Conservation (phyloP, 768 basidiomycete genomes). For the Ephemerocybe angulata region DNA sequence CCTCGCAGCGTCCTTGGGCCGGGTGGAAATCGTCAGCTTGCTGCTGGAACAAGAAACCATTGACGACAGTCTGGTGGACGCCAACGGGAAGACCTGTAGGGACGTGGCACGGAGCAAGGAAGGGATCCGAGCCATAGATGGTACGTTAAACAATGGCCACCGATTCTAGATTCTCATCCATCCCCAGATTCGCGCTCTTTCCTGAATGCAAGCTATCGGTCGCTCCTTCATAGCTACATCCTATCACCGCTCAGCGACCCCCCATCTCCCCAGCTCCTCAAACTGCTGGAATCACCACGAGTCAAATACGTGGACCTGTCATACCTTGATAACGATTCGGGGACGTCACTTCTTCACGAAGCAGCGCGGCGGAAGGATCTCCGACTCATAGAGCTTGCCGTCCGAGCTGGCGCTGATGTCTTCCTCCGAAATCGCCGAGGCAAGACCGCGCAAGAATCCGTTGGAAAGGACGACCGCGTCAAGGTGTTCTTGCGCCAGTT, state of each 20-base stretch:
- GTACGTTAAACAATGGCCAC: too few relatives aligned
- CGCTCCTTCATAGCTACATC: constrained; percentile 69
- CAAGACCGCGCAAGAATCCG: constrained; percentile 60
- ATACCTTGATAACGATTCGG: constrained; percentile 74
- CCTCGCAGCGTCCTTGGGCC: constrained; percentile 64
- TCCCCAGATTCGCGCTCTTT: constrained; percentile 71
- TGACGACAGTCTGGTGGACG: constrained; percentile 73
- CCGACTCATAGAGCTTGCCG: constrained; percentile 75
- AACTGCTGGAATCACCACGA: constrained; percentile 68
- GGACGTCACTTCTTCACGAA: constrained; percentile 80
- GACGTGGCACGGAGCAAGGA: constrained; percentile 76
- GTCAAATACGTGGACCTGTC: constrained; percentile 71
- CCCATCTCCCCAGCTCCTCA: constrained; percentile 43
- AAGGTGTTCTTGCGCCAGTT: constrained; percentile 82
- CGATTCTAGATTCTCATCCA: too few relatives aligned
- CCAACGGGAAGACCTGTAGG: constrained; percentile 58
- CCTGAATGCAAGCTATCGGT: constrained; percentile 70
- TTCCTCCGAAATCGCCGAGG: constrained; percentile 80
- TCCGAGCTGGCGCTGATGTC: constrained; percentile 84
- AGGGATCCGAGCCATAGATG: constrained; percentile 60
- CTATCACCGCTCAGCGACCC: constrained; percentile 45
- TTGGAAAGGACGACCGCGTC: constrained; percentile 78
- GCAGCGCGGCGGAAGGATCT: constrained; percentile 80
- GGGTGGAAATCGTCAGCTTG: constrained; percentile 67
- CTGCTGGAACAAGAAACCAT: constrained; percentile 77